These are phyloP conservation scores for Raddia distichophylla DNA, from an alignment of 176 grass and related monocot species.

Conservation along the genomic window DNA sequence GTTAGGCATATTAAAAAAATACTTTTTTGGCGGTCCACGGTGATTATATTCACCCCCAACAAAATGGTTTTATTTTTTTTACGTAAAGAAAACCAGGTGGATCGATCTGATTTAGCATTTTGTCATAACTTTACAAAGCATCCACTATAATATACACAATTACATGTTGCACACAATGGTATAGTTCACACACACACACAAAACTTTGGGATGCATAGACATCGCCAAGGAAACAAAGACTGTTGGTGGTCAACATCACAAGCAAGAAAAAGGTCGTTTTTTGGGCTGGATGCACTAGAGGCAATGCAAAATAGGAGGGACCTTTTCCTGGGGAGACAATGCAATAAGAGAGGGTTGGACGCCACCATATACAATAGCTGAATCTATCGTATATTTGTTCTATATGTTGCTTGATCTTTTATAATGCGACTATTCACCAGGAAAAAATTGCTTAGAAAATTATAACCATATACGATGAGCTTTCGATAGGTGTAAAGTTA, in stretches of 20 bases:
- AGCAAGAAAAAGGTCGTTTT: background rate
- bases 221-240: background rate
- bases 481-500: too few species aligned
- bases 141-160: background rate
- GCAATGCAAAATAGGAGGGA: background rate
- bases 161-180: too few species aligned
- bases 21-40: background rate
- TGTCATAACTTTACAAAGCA: background rate
- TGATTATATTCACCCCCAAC: background rate
- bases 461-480: too few species aligned
- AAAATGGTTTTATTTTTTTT: background rate
- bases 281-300: background rate
- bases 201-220: too few species aligned
- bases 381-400: too few species aligned
- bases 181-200: too few species aligned
- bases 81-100: background rate
- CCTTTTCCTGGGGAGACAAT: too few species aligned
- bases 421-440: too few species aligned
- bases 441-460: too few species aligned
- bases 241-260: slow-evolving; percentile 19
- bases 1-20: background rate
- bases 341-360: too few species aligned
- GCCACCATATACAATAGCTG: too few species aligned
- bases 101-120: background rate
- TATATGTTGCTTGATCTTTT: too few species aligned